Evolutionary conservation across 1,284 basidiomycete genomes (phyloP), one percentile per base, ranked within the genome.

Genomic region (Cutaneotrichosporon mucoides): DNA sequence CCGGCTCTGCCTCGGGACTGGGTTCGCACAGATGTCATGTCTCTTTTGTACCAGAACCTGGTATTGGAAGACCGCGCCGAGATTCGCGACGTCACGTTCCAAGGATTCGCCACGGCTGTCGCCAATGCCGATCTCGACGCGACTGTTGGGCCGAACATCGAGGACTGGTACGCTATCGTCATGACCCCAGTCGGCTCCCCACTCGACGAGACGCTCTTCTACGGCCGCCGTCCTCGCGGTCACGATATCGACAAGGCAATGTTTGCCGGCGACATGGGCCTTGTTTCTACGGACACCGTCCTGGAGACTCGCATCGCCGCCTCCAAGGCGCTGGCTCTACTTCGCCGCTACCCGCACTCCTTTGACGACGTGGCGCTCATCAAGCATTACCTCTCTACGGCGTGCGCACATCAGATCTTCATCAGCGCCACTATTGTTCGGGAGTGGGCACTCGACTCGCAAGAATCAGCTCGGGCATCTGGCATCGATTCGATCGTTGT

Each of bases 221-320:
- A 87, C 74, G 62, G 59, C 36, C 68, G 66, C 36, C 59, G 52
- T 3, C 66, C 59, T n/a, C 67, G 67, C 70, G 83, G 86, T 38
- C 90, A 99, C 74, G 95, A 97, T 68, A 90, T 99, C 35, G 96
- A 99, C 81, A 98, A 93, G 81, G 90, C 89, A 60, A 94, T 99
- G 85, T 82, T 98, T 50, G 83, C 86, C 0, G 94, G 98, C 72
- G 96, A 99, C 73, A 80, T 95, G 55, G 86, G 90, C 0, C 82
- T 99, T 16, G 83, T 99, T 35, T 83, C 88, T 6, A 80, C 85
- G 12, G 94, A 97, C 69, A 81, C 86, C 1, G 86, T 93, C 36
- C 79, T 96, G 58, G 86, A 89, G 64, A 92, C 91, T 12, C 84
- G 96, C 42, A 79, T 98, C 4, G 86, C 89, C 4, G 85, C 88